These are phyloP conservation scores for Theobroma cacao DNA, from an alignment of 345 rosid genomes.

Conservation along the genomic window DNA sequence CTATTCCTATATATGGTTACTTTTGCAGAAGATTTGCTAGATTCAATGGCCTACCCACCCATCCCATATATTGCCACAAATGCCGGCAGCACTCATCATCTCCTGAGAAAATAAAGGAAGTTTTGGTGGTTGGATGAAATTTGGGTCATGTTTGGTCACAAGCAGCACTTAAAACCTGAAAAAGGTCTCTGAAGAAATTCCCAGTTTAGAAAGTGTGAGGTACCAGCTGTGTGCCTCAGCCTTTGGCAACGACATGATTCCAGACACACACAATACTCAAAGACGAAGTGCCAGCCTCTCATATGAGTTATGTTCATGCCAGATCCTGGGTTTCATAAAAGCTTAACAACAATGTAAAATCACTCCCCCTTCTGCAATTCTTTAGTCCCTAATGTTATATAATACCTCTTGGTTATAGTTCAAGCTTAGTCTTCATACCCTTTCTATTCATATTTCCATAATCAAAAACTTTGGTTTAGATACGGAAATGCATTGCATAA, in stretches of 20 bases:
- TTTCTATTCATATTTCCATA: no score
- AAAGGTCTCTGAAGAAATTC: not conserved
- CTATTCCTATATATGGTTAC: not conserved
- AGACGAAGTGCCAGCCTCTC: not conserved
- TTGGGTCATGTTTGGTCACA: slow-evolving; percentile 10
- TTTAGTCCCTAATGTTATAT: no score
- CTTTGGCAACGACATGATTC: not conserved
- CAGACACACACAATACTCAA: not conserved
- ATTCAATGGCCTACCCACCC: not conserved
- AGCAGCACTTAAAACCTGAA: not conserved
- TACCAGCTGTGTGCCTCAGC: not conserved
- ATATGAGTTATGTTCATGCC: not conserved
- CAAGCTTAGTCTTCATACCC: no score
- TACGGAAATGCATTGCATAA: not conserved
- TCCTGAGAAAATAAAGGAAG: not conserved
- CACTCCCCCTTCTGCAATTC: not conserved
- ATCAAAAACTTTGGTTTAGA: no score
- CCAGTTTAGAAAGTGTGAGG: not conserved
- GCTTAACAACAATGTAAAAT: not conserved
- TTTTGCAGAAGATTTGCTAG: not conserved
- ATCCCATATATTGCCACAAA: not conserved
- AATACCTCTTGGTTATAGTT: no score
- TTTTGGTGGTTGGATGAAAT: not conserved
- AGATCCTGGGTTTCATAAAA: not conserved
- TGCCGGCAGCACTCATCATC: not conserved